Evolutionary conservation across 2,329 filamentous ascomycete genomes (phyloP).

Genomic region (Curvularia eragrostidis): DNA sequence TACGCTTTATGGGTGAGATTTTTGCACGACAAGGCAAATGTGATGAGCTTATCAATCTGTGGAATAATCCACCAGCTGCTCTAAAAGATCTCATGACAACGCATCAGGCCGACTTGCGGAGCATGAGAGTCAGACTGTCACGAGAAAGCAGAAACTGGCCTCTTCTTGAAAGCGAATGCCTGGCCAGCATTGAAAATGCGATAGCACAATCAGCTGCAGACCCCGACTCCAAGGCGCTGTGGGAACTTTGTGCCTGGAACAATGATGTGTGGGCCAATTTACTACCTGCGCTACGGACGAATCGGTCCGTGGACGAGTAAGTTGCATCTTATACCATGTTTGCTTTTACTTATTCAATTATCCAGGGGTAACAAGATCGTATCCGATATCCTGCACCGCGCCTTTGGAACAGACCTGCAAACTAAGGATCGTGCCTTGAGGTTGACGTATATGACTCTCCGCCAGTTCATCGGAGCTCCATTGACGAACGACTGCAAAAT

Average conservation of each 20-base stretch:
- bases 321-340: not conserved
- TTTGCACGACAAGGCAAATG: slow-evolving; percentile 34
- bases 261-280: slow-evolving; percentile 31
- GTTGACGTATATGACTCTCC: slow-evolving; percentile 26
- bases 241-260: slow-evolving; percentile 26
- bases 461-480: slow-evolving; percentile 11
- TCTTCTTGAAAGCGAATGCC: slow-evolving; percentile 27
- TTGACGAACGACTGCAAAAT: slow-evolving; percentile 28
- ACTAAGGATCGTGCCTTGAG: slow-evolving; percentile 25
- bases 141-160: slow-evolving; percentile 22
- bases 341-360: slow-evolving; percentile 1
- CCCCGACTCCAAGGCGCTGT: slow-evolving; percentile 11
- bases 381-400: slow-evolving; percentile 13
- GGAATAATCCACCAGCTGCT: slow-evolving; percentile 26
- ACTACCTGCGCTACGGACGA: slow-evolving; percentile 20
- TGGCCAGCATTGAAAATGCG: slow-evolving; percentile 22
- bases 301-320: slow-evolving; percentile 21
- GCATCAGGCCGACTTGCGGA: slow-evolving; percentile 32
- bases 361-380: slow-evolving; percentile 17
- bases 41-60: slow-evolving; percentile 36
- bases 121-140: slow-evolving; percentile 24
- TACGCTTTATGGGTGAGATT: slow-evolving; percentile 46
- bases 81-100: slow-evolving; percentile 29
- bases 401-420: slow-evolving; percentile 19
- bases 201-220: slow-evolving; percentile 8